phyloP scores from a whole-genome alignment of 2,329 filamentous ascomycete species.

The Mycogone perniciosa region DNA sequence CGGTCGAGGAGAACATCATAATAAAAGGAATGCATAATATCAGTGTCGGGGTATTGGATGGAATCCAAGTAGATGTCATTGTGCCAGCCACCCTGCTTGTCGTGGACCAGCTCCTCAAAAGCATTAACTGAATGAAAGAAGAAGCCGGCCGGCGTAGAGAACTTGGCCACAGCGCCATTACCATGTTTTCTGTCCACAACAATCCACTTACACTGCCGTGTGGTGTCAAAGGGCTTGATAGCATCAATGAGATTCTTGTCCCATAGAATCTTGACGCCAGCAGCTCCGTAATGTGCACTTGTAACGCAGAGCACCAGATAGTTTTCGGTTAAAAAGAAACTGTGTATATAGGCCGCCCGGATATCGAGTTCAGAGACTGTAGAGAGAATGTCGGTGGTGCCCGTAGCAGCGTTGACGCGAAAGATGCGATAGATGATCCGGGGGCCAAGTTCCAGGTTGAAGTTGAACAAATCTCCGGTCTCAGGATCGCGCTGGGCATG shows the following conservation, averaged over 20 bases:
- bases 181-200: constrained; percentile 61
- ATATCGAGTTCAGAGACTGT: constrained; percentile 47
- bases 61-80: constrained; percentile 59
- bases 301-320: constrained; percentile 71
- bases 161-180: constrained; percentile 61
- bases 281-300: constrained; percentile 51
- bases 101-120: constrained; percentile 53
- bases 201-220: constrained; percentile 59
- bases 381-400: constrained; percentile 64
- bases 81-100: constrained; percentile 24
- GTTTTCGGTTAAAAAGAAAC: constrained; percentile 65
- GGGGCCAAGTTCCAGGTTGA: constrained; percentile 62
- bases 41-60: constrained; percentile 55
- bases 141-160: constrained; percentile 63
- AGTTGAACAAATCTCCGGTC: constrained; percentile 75
- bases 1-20: constrained; percentile 59
- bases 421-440: constrained; percentile 63
- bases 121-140: constrained; percentile 77
- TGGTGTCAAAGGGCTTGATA: constrained; percentile 55
- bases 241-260: constrained; percentile 62
- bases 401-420: constrained; percentile 53
- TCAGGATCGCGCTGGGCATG: constrained; percentile 66
- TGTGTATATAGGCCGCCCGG: constrained; percentile 71
- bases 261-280: constrained; percentile 57
- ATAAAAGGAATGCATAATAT: constrained; percentile 62